These are phyloP conservation scores for Thraustotheca clavata DNA, from an alignment of 352 stramenopile species.

Conservation along the genomic window DNA sequence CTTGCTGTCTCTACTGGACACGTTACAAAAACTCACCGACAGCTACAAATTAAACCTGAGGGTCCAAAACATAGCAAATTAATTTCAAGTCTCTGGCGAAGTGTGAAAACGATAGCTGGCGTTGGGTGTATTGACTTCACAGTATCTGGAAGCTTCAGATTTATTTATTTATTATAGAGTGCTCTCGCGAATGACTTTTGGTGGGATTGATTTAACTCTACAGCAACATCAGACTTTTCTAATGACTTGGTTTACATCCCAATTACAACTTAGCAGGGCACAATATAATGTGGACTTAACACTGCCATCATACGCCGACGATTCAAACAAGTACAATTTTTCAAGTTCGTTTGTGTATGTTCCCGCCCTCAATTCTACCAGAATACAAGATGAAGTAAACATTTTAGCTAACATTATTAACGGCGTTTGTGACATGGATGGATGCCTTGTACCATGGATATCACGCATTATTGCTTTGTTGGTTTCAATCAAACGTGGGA, in stretches of 20 bases:
- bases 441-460: conserved; percentile 12
- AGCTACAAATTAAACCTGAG: neutral
- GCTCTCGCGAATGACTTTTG: conserved; percentile 21
- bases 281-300: neutral
- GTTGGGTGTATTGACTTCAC: conserved; percentile 1
- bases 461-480: conserved; percentile 9
- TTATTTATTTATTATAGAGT: neutral
- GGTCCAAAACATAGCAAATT: neutral
- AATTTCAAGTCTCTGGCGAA: neutral
- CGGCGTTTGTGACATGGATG: neutral
- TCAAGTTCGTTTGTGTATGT: neutral
- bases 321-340: neutral
- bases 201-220: conserved; percentile 9
- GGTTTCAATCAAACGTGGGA: conserved; percentile 17
- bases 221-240: neutral
- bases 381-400: conserved; percentile 12
- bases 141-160: conserved; percentile 3
- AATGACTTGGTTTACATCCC: conserved; percentile 1
- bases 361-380: neutral
- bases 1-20: neutral
- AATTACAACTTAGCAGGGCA: neutral
- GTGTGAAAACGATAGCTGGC: neutral
- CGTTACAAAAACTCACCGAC: neutral
- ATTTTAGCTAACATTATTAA: conserved; percentile 2
- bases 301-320: neutral